phyloP scores from a whole-genome alignment of 1,284 basidiomycete genomes.

The Marasmius tenuissimus region DNA sequence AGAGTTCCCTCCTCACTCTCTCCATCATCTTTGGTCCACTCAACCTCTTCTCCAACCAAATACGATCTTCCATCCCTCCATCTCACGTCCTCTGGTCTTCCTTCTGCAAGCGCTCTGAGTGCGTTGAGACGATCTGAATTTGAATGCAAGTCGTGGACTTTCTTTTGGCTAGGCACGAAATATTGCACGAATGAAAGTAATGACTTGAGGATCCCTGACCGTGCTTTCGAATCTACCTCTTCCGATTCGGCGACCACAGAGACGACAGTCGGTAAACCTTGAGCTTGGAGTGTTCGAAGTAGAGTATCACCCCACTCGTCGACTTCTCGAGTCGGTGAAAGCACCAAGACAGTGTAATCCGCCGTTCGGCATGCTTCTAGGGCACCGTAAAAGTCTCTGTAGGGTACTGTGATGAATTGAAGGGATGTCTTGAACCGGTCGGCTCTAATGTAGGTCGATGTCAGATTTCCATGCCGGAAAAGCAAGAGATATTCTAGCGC shows the following conservation, averaged over 20 bases:
- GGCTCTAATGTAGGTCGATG: slow-evolving; percentile 49
- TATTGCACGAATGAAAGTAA: slow-evolving; percentile 92
- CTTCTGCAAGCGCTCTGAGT: slow-evolving; percentile 77
- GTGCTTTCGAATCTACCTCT: slow-evolving; percentile 56
- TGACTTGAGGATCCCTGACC: slow-evolving; percentile 75
- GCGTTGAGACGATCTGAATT: slow-evolving; percentile 71
- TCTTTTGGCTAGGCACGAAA: slow-evolving; percentile 85
- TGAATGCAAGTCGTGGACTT: slow-evolving; percentile 63
- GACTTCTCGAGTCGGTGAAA: slow-evolving; percentile 85
- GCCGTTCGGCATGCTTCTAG: slow-evolving; percentile 88
- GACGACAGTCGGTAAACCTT: slow-evolving; percentile 78
- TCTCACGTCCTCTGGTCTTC: slow-evolving; percentile 70
- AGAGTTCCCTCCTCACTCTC: slow-evolving; percentile 51
- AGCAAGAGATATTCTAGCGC: slow-evolving; percentile 21
- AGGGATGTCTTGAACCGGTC: slow-evolving; percentile 88
- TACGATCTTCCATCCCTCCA: slow-evolving; percentile 86
- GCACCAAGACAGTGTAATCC: slow-evolving; percentile 87
- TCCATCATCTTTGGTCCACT: slow-evolving; percentile 41
- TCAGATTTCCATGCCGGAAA: background rate
- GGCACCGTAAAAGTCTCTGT: slow-evolving; percentile 72
- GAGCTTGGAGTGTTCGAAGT: slow-evolving; percentile 83
- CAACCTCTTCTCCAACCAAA: slow-evolving; percentile 71
- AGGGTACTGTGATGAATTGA: slow-evolving; percentile 80
- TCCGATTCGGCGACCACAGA: slow-evolving; percentile 50
- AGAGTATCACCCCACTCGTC: slow-evolving; percentile 87